Conservation (phyloP, 768 basidiomycete species). For the Termitomyces sp. region DNA sequence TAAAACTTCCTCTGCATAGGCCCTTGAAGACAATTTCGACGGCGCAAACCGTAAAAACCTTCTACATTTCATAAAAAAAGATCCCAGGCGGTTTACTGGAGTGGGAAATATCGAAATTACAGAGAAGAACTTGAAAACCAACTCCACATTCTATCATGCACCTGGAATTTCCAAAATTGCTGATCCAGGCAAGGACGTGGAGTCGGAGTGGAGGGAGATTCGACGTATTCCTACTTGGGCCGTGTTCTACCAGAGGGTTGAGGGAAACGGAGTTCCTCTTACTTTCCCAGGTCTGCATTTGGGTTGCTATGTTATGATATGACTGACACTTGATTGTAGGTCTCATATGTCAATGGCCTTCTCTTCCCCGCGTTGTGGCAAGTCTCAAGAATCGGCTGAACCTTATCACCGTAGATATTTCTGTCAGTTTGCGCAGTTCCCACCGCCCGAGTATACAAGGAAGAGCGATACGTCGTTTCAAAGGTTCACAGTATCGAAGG, state of each 20-base stretch:
- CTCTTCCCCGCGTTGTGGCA: slow-evolving; percentile 61
- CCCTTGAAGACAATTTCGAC: slow-evolving; percentile 59
- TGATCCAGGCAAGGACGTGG: slow-evolving; percentile 14
- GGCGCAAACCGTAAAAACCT: slow-evolving; percentile 47
- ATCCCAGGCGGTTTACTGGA: slow-evolving; percentile 11
- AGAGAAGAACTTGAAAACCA: not conserved
- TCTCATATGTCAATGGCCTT: slow-evolving; percentile 62
- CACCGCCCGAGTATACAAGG: slow-evolving; percentile 37
- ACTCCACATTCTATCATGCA: slow-evolving; percentile 13
- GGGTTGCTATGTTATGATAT: not conserved
- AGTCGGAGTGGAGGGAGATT: slow-evolving; percentile 20
- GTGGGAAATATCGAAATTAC: not conserved
- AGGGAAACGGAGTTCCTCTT: slow-evolving; percentile 55
- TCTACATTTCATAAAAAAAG: slow-evolving; percentile 46
- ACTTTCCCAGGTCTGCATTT: slow-evolving; percentile 41
- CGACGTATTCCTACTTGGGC: slow-evolving; percentile 46
- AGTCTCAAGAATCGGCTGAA: slow-evolving; percentile 16
- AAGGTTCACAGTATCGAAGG: slow-evolving; percentile 55
- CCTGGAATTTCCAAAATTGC: slow-evolving; percentile 11
- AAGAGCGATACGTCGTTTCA: slow-evolving; percentile 49
- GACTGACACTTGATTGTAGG: slow-evolving; percentile 20
- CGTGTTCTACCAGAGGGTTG: slow-evolving; percentile 51
- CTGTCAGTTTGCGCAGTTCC: slow-evolving; percentile 33
- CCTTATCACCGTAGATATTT: slow-evolving; percentile 20
- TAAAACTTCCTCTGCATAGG: slow-evolving; percentile 18